phyloP scores from a whole-genome alignment of 2,329 filamentous ascomycete species.

The Trematosphaeria pertusa region DNA sequence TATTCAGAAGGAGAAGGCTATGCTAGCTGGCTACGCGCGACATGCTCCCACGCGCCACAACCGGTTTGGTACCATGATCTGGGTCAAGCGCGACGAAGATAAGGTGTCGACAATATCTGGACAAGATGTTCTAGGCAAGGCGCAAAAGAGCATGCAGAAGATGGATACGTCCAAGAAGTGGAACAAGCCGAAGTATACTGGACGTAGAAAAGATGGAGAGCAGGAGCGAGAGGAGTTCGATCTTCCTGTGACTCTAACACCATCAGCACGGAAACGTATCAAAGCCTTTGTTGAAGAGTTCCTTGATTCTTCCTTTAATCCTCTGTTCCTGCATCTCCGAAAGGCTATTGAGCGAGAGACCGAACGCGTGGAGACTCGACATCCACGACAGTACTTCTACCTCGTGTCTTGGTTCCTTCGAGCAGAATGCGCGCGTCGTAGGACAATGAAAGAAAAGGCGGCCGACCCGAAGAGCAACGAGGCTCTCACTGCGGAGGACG shows the following conservation, averaged over 20 bases:
- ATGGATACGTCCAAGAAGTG: slow-evolving; percentile 93
- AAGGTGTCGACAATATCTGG: slow-evolving; percentile 88
- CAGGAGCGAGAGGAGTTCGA: slow-evolving; percentile 70
- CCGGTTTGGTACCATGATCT: slow-evolving; percentile 95
- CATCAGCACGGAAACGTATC: slow-evolving; percentile 76
- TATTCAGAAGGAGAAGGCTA: slow-evolving; percentile 82
- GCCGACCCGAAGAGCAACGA: slow-evolving; percentile 53
- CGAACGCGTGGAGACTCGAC: slow-evolving; percentile 77
- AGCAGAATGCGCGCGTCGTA: slow-evolving; percentile 78
- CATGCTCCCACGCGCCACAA: slow-evolving; percentile 87
- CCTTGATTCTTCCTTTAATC: slow-evolving; percentile 93
- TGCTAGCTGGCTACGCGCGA: slow-evolving; percentile 78
- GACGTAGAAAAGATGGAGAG: slow-evolving; percentile 50
- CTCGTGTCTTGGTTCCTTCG: slow-evolving; percentile 91
- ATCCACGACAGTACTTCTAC: slow-evolving; percentile 89
- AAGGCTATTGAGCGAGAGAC: slow-evolving; percentile 91
- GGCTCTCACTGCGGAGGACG: slow-evolving; percentile 59
- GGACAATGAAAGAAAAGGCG: slow-evolving; percentile 60
- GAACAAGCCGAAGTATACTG: slow-evolving; percentile 73
- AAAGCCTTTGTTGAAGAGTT: slow-evolving; percentile 90
- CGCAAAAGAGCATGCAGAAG: slow-evolving; percentile 76
- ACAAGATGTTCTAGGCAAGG: slow-evolving; percentile 80
- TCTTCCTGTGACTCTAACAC: slow-evolving; percentile 71
- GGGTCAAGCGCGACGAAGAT: slow-evolving; percentile 86
- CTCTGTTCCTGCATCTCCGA: slow-evolving; percentile 79